Conservation (phyloP, 1,139 yeast genomes). For the Debaryomycetaceae sp. region DNA sequence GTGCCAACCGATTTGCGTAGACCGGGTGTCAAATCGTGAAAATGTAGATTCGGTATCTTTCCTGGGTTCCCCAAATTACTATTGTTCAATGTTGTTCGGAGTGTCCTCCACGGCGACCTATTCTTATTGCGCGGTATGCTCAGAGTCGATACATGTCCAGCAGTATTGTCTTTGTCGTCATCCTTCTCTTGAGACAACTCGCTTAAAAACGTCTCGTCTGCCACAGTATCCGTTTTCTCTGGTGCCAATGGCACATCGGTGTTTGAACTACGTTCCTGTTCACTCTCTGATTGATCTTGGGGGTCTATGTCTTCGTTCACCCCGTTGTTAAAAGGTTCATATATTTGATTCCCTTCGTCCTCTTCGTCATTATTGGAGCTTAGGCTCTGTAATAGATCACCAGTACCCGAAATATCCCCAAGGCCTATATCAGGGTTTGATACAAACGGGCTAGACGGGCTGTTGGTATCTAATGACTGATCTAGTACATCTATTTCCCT, state of each 20-base stretch:
- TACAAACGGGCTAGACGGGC: slow-evolving; percentile 29
- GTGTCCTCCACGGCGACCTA: slow-evolving; percentile 30
- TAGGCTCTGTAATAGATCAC: background rate
- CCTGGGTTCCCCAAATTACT: background rate
- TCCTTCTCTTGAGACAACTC: background rate
- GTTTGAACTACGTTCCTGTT: background rate
- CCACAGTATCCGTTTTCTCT: background rate
- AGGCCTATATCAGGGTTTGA: slow-evolving; percentile 19
- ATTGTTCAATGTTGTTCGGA: slow-evolving; percentile 20
- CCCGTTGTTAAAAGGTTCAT: too few species aligned
- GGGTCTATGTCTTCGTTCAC: background rate
- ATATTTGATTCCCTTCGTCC: background rate
- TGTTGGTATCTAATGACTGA: background rate
- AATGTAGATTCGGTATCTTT: slow-evolving; percentile 11
- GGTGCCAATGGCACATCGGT: background rate
- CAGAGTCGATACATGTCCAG: background rate
- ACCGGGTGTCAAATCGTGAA: slow-evolving; percentile 1
- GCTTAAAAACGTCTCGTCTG: background rate
- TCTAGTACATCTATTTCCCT: background rate
- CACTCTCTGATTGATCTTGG: background rate
- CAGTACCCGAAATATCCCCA: background rate
- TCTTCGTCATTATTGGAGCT: background rate
- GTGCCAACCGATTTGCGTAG: background rate
- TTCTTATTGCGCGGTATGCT: background rate
- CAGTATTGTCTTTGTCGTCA: background rate